Evolutionary conservation across 805 yeast genomes (phyloP).

Genomic region (Maudiozyma saulgeensis): DNA sequence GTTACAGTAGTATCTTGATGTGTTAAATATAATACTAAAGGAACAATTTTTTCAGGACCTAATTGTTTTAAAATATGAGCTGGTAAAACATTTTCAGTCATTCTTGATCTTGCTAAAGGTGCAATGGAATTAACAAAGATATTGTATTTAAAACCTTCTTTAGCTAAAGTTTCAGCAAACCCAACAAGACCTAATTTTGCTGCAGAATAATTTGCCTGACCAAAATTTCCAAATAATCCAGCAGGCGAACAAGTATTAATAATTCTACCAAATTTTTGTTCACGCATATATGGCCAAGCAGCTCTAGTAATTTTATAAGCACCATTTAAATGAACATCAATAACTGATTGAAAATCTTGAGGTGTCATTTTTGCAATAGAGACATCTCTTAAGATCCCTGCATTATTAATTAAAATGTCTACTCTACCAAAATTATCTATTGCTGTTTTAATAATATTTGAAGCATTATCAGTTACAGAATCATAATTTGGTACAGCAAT

Average conservation of each 20-base stretch:
- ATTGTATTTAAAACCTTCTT: slow-evolving; percentile 82
- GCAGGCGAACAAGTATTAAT: slow-evolving; percentile 96
- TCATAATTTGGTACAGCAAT: slow-evolving; percentile 89
- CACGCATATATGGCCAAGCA: slow-evolving; percentile 83
- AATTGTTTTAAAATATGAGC: slow-evolving; percentile 71
- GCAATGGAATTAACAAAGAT: slow-evolving; percentile 82
- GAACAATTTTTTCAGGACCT: slow-evolving; percentile 85
- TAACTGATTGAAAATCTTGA: slow-evolving; percentile 66
- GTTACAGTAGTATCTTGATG: slow-evolving; percentile 55
- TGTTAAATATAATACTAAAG: slow-evolving; percentile 72
- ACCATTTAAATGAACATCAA: slow-evolving; percentile 85
- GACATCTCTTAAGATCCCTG: slow-evolving; percentile 87
- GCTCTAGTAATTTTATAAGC: slow-evolving; percentile 76
- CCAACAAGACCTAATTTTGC: slow-evolving; percentile 89
- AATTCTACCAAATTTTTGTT: slow-evolving; percentile 82
- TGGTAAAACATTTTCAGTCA: slow-evolving; percentile 88
- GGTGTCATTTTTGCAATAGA: slow-evolving; percentile 80
- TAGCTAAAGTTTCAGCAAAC: slow-evolving; percentile 86
- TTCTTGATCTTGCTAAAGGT: slow-evolving; percentile 89
- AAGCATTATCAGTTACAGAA: slow-evolving; percentile 73
- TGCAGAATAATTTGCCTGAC: slow-evolving; percentile 91
- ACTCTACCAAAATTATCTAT: slow-evolving; percentile 79
- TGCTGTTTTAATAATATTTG: slow-evolving; percentile 76
- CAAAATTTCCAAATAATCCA: slow-evolving; percentile 93
- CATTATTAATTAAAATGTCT: slow-evolving; percentile 84